Evolutionary conservation across 2,329 filamentous ascomycete species (phyloP).

Genomic region (Xylaria digitata): DNA sequence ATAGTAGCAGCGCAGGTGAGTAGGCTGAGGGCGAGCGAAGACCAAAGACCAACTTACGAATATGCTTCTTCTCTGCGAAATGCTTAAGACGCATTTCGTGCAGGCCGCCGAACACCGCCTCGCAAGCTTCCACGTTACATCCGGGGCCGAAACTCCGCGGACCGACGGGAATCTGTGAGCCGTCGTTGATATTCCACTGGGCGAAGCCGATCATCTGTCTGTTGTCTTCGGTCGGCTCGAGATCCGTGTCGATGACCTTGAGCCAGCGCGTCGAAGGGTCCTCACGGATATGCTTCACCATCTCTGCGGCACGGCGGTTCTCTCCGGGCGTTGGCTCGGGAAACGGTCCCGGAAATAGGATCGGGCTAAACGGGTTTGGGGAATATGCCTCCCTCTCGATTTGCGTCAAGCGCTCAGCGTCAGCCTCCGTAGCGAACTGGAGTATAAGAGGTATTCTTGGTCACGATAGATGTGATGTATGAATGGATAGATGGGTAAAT

Average conservation of each 20-base stretch:
- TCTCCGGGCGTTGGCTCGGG: conserved; percentile 42
- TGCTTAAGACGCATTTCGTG: conserved; percentile 36
- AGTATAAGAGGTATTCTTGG: conserved; percentile 54
- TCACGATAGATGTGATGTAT: neutral
- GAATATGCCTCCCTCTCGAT: conserved; percentile 55
- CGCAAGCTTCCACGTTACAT: conserved; percentile 50
- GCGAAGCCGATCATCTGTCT: conserved; percentile 50
- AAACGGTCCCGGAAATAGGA: conserved; percentile 52
- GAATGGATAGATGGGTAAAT: neutral
- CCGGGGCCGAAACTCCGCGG: conserved; percentile 43
- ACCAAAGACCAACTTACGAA: conserved; percentile 45
- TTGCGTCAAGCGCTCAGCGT: conserved; percentile 51
- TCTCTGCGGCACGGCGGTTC: conserved; percentile 41
- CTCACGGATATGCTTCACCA: conserved; percentile 40
- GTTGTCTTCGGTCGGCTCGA: conserved; percentile 38
- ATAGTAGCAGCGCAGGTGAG: neutral
- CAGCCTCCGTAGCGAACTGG: conserved; percentile 50
- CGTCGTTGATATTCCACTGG: conserved; percentile 48
- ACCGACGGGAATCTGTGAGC: conserved; percentile 27
- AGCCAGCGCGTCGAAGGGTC: conserved; percentile 46
- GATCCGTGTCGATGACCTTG: conserved; percentile 52
- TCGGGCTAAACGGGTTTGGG: conserved; percentile 46
- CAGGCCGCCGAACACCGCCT: conserved; percentile 48
- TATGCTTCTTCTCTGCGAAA: conserved; percentile 42
- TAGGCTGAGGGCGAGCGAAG: neutral